Conservation (phyloP, 139 green algal species). For the Pycnococcus provasolii region DNA sequence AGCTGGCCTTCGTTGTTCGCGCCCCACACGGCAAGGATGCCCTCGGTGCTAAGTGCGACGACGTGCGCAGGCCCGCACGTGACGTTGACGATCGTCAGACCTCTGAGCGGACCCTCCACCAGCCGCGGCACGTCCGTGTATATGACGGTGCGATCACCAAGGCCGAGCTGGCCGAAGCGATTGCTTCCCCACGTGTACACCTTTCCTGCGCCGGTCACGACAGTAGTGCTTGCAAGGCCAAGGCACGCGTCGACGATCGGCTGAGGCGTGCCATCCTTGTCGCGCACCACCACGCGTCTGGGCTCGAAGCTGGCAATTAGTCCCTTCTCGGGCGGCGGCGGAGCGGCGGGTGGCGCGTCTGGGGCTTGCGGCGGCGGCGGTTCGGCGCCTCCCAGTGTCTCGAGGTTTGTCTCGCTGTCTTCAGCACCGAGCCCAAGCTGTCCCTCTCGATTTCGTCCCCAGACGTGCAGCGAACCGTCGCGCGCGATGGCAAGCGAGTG, state of each 20-base stretch:
- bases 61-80: not conserved
- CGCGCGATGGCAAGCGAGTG: slow-evolving; percentile 14
- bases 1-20: slow-evolving; percentile 27
- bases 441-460: slow-evolving; percentile 18
- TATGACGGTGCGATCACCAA: not conserved
- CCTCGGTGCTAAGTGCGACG: slow-evolving; percentile 3
- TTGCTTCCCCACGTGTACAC: slow-evolving; percentile 20
- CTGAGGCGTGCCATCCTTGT: not conserved
- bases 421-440: slow-evolving; percentile 14
- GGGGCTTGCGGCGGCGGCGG: not conserved
- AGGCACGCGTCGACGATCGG: not conserved
- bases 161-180: slow-evolving; percentile 16
- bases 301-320: not conserved
- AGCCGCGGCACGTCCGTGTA: not conserved
- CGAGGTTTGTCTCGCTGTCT: not conserved
- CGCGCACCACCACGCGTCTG: not conserved
- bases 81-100: slow-evolving; percentile 5
- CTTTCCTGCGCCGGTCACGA: not conserved
- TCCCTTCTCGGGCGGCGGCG: too few relatives aligned
- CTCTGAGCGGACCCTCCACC: not conserved
- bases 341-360: too few relatives aligned
- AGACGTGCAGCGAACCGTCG: slow-evolving; percentile 12
- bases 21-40: slow-evolving; percentile 21
- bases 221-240: slow-evolving; percentile 7
- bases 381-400: not conserved